These are phyloP conservation scores for Paxillus involutus DNA, from an alignment of 768 basidiomycete genomes.

Conservation along the genomic window DNA sequence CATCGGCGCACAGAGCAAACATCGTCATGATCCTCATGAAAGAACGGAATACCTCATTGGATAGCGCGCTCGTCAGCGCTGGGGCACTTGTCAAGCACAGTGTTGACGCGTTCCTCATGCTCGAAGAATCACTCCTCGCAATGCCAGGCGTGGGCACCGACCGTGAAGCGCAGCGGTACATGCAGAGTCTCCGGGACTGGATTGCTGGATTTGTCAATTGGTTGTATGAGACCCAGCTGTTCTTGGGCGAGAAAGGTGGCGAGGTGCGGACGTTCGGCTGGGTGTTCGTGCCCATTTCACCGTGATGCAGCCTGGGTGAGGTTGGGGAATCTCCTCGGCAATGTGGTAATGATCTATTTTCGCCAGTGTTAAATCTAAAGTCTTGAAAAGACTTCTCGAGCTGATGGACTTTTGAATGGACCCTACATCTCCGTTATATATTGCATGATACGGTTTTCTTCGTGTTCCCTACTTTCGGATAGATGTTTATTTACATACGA, in stretches of 20 bases:
- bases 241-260: constrained; percentile 55
- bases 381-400: too few relatives aligned
- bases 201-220: constrained; percentile 62
- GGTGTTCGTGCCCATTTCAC: constrained; percentile 46
- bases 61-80: constrained; percentile 39
- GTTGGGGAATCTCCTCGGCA: background rate
- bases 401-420: too few relatives aligned
- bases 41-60: constrained; percentile 43
- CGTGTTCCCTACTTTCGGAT: too few relatives aligned
- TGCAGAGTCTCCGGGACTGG: constrained; percentile 53
- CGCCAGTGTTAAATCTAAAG: too few relatives aligned
- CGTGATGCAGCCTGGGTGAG: background rate
- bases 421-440: too few relatives aligned
- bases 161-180: constrained; percentile 36
- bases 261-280: constrained; percentile 62
- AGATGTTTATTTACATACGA: too few relatives aligned
- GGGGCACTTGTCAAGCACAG: constrained; percentile 28
- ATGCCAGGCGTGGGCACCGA: constrained; percentile 12
- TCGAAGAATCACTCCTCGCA: constrained; percentile 21
- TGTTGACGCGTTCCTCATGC: constrained; percentile 26
- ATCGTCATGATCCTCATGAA: constrained; percentile 50
- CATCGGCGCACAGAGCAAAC: constrained; percentile 39
- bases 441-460: too few relatives aligned
- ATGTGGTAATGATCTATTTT: too few relatives aligned
- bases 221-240: constrained; percentile 63